Conservation (phyloP, 1,139 yeast species). For the Blastobotrys indianensis region DNA sequence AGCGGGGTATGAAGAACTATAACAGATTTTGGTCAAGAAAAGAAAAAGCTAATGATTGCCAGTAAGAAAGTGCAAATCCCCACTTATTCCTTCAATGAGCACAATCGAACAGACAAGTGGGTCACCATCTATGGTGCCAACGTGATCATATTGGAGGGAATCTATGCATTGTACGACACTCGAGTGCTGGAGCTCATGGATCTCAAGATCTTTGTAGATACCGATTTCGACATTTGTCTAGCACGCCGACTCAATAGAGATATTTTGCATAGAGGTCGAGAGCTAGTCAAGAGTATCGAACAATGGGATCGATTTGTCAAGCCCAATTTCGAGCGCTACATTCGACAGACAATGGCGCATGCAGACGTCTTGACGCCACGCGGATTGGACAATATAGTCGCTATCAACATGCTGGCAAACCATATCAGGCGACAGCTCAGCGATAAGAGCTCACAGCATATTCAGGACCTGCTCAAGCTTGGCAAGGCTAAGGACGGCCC, state of each 20-base stretch:
- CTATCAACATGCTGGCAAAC: constrained; percentile 69
- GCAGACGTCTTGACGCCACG: constrained; percentile 89
- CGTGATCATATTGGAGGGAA: constrained; percentile 87
- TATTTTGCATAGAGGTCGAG: constrained; percentile 79
- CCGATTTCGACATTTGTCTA: constrained; percentile 86
- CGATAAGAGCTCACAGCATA: constrained; percentile 59
- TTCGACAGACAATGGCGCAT: constrained; percentile 68
- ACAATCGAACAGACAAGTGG: constrained; percentile 62
- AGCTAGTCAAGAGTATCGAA: constrained; percentile 67
- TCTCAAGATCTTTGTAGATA: constrained; percentile 83
- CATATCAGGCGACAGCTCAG: constrained; percentile 72
- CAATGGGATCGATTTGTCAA: constrained; percentile 92
- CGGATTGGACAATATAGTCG: constrained; percentile 76
- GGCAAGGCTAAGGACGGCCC: constrained; percentile 33
- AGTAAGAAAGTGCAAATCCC: constrained; percentile 63
- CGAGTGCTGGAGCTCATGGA: constrained; percentile 73
- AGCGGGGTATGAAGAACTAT: constrained; percentile 35
- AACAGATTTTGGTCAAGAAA: background rate
- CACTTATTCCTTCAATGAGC: constrained; percentile 73
- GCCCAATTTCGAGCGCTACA: constrained; percentile 77
- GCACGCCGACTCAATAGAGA: constrained; percentile 85
- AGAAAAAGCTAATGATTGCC: constrained; percentile 26
- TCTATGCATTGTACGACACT: constrained; percentile 72
- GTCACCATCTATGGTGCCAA: constrained; percentile 90
- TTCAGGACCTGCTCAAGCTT: constrained; percentile 50